Percentiles rank a stretch among this genome's conserved stretches.
These are phyloP conservation scores for Coleophoma cylindrospora DNA, from an alignment of 2,329 filamentous ascomycete genomes.

Conservation along the genomic window DNA sequence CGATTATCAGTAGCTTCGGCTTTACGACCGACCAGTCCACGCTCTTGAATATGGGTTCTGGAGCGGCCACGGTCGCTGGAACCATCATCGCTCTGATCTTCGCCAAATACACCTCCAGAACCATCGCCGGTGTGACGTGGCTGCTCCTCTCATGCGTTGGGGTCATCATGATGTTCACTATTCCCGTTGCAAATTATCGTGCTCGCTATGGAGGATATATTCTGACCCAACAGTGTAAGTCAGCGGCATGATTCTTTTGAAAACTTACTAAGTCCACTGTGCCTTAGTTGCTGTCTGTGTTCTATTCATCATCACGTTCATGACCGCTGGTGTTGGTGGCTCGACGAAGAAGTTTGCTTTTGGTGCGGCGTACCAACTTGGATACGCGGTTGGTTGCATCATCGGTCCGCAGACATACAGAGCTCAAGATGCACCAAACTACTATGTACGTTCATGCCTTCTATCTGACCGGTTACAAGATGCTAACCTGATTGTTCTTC, in stretches of 20 bases:
- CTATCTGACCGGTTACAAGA: neutral
- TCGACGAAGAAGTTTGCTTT: neutral
- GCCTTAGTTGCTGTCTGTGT: neutral
- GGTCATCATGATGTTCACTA: neutral
- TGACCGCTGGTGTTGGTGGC: neutral
- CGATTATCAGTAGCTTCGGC: neutral
- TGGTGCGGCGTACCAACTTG: slow-evolving; percentile 9
- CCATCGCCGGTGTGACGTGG: neutral
- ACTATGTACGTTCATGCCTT: slow-evolving; percentile 15
- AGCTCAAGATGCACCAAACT: slow-evolving; percentile 42
- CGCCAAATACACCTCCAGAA: neutral
- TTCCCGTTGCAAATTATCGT: neutral
- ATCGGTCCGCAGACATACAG: slow-evolving; percentile 52
- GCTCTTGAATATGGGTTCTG: neutral
- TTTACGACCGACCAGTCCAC: neutral
- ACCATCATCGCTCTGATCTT: neutral
- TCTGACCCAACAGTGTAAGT: neutral
- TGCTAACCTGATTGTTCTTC: neutral
- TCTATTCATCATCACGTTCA: neutral
- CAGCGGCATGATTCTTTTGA: neutral
- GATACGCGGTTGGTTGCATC: slow-evolving; percentile 40
- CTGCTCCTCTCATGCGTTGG: neutral
- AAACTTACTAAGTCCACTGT: neutral
- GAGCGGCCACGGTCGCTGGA: neutral
- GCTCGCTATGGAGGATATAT: neutral